Evolutionary conservation across 192 early-diverging fungal genomes (phyloP).

Genomic region (Coemansia sp.): DNA sequence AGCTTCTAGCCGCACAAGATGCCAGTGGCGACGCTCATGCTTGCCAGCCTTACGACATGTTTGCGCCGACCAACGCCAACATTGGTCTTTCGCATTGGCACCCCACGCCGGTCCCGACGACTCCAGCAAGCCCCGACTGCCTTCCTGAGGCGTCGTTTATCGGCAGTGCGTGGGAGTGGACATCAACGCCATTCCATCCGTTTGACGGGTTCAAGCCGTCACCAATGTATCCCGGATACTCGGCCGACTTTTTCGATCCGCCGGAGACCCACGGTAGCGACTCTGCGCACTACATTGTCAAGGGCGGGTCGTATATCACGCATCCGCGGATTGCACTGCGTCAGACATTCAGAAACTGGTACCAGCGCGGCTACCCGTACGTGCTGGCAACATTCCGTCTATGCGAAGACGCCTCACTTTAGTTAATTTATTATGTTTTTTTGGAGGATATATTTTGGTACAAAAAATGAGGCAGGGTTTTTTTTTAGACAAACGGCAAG

Average conservation of each 20-base stretch:
- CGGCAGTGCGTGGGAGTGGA: constrained; percentile 79
- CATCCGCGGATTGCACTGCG: constrained; percentile 69
- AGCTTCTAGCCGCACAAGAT: constrained; percentile 4
- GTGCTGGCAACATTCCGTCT: constrained; percentile 77
- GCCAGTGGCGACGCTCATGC: neutral
- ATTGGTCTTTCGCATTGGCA: constrained; percentile 68
- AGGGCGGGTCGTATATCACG: constrained; percentile 87
- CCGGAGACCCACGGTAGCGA: constrained; percentile 4
- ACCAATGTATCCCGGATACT: constrained; percentile 82
- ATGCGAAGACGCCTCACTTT: constrained; percentile 9
- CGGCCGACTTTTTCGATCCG: constrained; percentile 84
- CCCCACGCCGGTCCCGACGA: constrained; percentile 38
- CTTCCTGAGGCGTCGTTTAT: constrained; percentile 35
- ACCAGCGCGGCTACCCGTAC: constrained; percentile 79
- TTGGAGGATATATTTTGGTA: neutral
- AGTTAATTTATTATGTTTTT: neutral
- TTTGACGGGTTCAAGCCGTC: constrained; percentile 61
- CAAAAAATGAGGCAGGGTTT: too few relatives aligned
- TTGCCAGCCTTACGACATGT: constrained; percentile 19
- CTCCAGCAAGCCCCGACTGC: neutral
- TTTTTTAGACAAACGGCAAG: constrained; percentile 11
- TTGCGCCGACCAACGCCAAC: constrained; percentile 52
- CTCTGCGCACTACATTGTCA: constrained; percentile 70
- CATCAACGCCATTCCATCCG: constrained; percentile 59
- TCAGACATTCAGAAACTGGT: constrained; percentile 84